Base-by-base conservation (phyloP, 495 filamentous ascomycete genomes). In the Neurospora tetraspora region DNA sequence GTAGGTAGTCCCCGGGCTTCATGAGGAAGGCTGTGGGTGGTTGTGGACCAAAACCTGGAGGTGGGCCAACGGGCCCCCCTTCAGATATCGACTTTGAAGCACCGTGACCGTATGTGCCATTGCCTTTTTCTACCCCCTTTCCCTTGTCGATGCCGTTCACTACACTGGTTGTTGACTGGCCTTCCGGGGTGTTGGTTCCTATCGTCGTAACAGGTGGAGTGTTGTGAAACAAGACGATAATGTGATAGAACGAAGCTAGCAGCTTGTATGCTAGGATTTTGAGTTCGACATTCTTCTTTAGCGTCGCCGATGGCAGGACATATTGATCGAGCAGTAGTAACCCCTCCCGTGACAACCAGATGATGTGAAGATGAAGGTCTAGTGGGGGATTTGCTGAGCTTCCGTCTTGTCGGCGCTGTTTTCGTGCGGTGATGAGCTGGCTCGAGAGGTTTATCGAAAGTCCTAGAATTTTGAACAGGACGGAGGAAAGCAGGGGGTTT, bases 221-320 rank as follows among this genome's bases (percentile, higher is more conserved):
- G 81, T 98, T 97, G 83, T 97, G 93, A 79, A 97, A 99, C 18
- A 98, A 87, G 70, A 97, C 97, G 78, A 97, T 97, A 73, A 99
- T 93, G 83, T 99, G 96, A 76, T 96, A 95, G 77, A 98, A 97
- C 36, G 91, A 94, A 7, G 96, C 96, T 72, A 93, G 90, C 27
- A 99, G 87, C 82, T 98, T 99, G 82, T 92, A 92, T 9, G 92
- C 89, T 69, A 99, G 88, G 11, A 98, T 94, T 76, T 93, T 93
- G 27, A 94, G 87, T 80, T 92, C 94, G 76, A 89, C 81, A 76
- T 89, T 90, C 45, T 86, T 83, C 34, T 87, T 84, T 0, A 94
- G 89, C 86, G 92, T 89, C 7, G 23, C 53, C 14, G 53, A 65
- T 2, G 94, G 94, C 5, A 97, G 82, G 47, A 99, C 89, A 78